Evolutionary conservation across 208 protist species (phyloP), one percentile per base, ranked within the genome.

Genomic region (Tritrichomonas musculus): DNA sequence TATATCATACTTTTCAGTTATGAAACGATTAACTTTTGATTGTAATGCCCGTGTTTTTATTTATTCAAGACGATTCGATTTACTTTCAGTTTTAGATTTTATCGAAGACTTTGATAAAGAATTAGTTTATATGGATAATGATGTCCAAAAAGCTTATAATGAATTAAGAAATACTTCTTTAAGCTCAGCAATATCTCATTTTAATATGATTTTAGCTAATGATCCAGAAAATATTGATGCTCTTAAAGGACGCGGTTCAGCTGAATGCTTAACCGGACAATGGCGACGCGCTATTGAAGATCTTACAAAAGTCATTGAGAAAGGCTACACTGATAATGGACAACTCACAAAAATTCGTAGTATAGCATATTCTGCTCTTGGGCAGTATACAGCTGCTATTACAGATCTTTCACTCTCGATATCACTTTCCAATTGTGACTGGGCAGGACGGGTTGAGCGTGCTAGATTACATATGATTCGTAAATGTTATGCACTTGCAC

Each of bases 221-320:
- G 47, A 88, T 39, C 41, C 5, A 17, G 14, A 88, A 3, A 88
- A 88, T 39, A 33, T 49, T 14, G 8, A 30, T 13, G 77, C 77
- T 1, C 39, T 36, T 57, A 3, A 33, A 30, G 77, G 77, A 2
- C 41, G 77, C 1, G 77, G 77, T 60, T 44, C 33, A 57, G 77
- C 41, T 9, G 33, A 9, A 8, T 53, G 41, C 39, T 57, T 88
- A 57, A 39, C 47, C 2, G 77, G 77, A 4, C 77, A 88, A 88
- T 88, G 77, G 77, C 53, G n/a, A 25, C 4, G 77, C n/a, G 77
- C 77, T 20, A 88, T 88, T 39, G 47, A 88, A 39, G 47, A 88
- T 57, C n/a, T 88, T 0, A 88, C 44, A 13, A 14, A 60, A 22
- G 77, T 49, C 1, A 57, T 88, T 27, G 1, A 53, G 13, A 27